Base-by-base conservation (phyloP, 108 stramenopile genomes). In the Pseudonitzschia pungens region DNA sequence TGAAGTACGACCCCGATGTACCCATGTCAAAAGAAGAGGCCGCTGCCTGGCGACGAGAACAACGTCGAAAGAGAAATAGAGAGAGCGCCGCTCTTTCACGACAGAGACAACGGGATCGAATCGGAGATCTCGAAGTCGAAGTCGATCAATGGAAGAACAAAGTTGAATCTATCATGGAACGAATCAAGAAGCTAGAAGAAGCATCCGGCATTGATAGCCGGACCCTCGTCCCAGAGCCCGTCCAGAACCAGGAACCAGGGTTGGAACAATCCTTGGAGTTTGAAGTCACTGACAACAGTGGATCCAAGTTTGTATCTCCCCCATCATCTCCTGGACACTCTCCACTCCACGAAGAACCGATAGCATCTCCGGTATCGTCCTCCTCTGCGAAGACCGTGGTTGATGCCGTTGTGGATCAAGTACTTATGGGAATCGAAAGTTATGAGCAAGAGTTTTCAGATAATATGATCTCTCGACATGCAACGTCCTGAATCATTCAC, bases 401-500 rank as follows among this genome's bases (percentile, higher is more conserved):
- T 21, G 59, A 72, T 21, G 48, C 53, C 21, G 56, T 48, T 26
- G 44, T 60, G 58, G 71, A 60, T 44, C 59, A 59, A 62, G 59
- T 54, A 26, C 51, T 72, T 14, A 50, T 42, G 57, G 53, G 56
- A 60, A 62, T 62, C 60, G 71, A 45, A 67, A 50, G 43, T 67
- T 67, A 48, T 73, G 84, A 86, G 67, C 62, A 78, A 59, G 85
- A 86, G 80, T 83, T 77, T 77, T 85, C 86, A 81, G 71, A 73
- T 81, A 89, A 90, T 83, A 86, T 87, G 83, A 92, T 92, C 91
- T 88, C 91, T 80, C 87, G 89, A 89, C 89, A 83, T 89, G 92
- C 92, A 87, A 58, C 80, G 89, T 89, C 88, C 74, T 80, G 89
- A 89, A 77, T 87, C 87, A 86, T 77, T 78, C 84, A 79, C 66